Evolutionary conservation across 2,329 filamentous ascomycete species (phyloP).

Genomic region (Bipolaris gigantea): DNA sequence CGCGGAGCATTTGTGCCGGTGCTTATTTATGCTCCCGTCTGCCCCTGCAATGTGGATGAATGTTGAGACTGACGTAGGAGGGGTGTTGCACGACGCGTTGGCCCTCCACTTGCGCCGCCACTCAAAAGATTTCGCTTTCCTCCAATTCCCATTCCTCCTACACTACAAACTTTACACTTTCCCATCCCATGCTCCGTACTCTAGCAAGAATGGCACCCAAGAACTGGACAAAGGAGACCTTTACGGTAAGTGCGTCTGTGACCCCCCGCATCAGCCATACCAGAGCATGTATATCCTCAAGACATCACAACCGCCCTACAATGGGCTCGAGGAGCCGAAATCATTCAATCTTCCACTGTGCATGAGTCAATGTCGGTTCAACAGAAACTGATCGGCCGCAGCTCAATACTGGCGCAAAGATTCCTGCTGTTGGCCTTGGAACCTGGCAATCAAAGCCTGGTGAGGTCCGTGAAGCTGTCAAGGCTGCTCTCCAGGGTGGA

Average conservation of each 20-base stretch:
- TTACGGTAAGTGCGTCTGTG: constrained; percentile 16
- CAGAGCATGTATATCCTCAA: neutral
- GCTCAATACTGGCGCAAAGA: constrained; percentile 66
- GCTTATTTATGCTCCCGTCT: constrained; percentile 7
- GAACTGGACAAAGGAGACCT: constrained; percentile 44
- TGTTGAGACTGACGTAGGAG: constrained; percentile 14
- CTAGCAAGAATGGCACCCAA: constrained; percentile 37
- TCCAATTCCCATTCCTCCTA: constrained; percentile 4
- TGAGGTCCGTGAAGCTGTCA: constrained; percentile 71
- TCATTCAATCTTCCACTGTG: neutral
- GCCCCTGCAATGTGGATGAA: constrained; percentile 3
- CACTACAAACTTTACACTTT: constrained; percentile 6
- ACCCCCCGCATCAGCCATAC: neutral
- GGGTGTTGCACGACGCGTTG: constrained; percentile 11
- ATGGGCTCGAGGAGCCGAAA: neutral
- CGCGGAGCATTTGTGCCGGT: constrained; percentile 13
- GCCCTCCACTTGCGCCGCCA: constrained; percentile 4
- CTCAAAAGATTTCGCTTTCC: constrained; percentile 11
- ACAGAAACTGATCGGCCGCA: constrained; percentile 13
- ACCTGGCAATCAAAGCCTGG: constrained; percentile 76
- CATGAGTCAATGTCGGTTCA: neutral
- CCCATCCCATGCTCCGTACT: constrained; percentile 28
- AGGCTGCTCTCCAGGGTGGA: constrained; percentile 66
- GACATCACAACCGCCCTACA: too few relatives aligned
- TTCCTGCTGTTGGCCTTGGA: constrained; percentile 74